phyloP scores from a whole-genome alignment of 2,329 filamentous ascomycete species.

The Tolypocladium pustulatum region DNA sequence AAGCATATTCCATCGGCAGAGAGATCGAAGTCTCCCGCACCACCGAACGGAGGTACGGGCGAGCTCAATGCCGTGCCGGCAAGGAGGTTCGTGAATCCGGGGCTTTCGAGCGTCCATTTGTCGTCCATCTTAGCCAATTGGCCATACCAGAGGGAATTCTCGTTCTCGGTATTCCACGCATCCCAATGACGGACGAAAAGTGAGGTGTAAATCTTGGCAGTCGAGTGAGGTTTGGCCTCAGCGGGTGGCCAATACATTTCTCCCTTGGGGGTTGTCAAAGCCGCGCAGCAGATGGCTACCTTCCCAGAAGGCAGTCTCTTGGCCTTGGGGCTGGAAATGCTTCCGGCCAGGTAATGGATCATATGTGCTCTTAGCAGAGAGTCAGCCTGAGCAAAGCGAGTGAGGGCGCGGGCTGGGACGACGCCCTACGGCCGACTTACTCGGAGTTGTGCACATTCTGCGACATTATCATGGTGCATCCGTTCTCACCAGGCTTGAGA shows the following conservation, averaged over 20 bases:
- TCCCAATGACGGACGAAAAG: conserved; percentile 82
- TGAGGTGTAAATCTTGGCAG: conserved; percentile 60
- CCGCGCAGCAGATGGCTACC: conserved; percentile 48
- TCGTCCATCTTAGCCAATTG: conserved; percentile 37
- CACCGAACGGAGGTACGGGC: conserved; percentile 71
- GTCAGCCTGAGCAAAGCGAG: not conserved
- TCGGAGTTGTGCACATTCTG: conserved; percentile 22
- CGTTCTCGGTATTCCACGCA: conserved; percentile 57
- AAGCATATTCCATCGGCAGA: conserved; percentile 56
- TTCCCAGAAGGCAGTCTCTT: conserved; percentile 38
- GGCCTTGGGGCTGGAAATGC: conserved; percentile 48
- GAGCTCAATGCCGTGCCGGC: conserved; percentile 47
- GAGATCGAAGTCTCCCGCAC: conserved; percentile 70
- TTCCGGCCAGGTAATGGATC: conserved; percentile 38
- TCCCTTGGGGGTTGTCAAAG: conserved; percentile 57
- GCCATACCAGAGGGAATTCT: conserved; percentile 64
- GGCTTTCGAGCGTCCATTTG: conserved; percentile 29
- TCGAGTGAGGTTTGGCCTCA: conserved; percentile 48
- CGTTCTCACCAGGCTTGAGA: conserved; percentile 40
- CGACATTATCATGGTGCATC: conserved; percentile 34
- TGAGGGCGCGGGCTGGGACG: not conserved
- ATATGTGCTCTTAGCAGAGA: conserved; percentile 25
- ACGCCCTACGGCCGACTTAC: conserved; percentile 21
- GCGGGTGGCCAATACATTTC: conserved; percentile 55
- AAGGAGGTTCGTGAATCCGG: conserved; percentile 52